Evolutionary conservation across 495 filamentous ascomycete genomes (phyloP).

Genomic region (Annulohypoxylon nitens): DNA sequence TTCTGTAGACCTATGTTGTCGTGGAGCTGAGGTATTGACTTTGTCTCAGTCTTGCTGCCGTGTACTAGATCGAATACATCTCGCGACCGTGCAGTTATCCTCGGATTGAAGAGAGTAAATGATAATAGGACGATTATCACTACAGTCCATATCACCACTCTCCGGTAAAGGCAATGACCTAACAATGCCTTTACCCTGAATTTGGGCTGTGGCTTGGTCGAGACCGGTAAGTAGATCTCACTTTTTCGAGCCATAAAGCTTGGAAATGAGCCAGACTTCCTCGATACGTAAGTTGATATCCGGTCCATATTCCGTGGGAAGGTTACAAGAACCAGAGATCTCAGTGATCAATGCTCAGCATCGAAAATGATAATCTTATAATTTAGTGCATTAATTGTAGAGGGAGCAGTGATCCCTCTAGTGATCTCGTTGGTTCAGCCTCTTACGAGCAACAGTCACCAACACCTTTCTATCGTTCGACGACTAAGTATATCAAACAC

Average conservation of each 20-base stretch:
- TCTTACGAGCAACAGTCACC: not conserved
- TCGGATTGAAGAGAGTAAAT: slow-evolving; percentile 48
- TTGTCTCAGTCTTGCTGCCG: slow-evolving; percentile 27
- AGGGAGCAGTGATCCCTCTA: not conserved
- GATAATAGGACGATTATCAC: slow-evolving; percentile 49
- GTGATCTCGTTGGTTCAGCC: not conserved
- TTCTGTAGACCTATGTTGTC: slow-evolving; percentile 33
- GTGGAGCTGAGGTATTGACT: slow-evolving; percentile 1
- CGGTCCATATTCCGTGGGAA: slow-evolving; percentile 36
- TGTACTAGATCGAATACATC: slow-evolving; percentile 52
- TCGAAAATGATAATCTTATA: slow-evolving; percentile 32
- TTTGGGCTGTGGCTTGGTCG: slow-evolving; percentile 44
- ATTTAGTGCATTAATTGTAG: slow-evolving; percentile 28
- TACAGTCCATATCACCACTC: slow-evolving; percentile 58
- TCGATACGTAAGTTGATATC: slow-evolving; percentile 45
- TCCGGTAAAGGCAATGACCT: slow-evolving; percentile 58
- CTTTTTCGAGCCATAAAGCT: slow-evolving; percentile 46
- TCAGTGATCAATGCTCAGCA: slow-evolving; percentile 46
- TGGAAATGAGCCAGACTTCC: slow-evolving; percentile 46
- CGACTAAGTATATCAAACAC: slow-evolving; percentile 21
- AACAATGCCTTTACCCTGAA: slow-evolving; percentile 52
- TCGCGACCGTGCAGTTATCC: slow-evolving; percentile 32
- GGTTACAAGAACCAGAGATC: slow-evolving; percentile 19
- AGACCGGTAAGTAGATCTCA: slow-evolving; percentile 44
- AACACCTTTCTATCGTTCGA: not conserved